Base-by-base conservation (phyloP, 2,329 filamentous ascomycete genomes). In the Ceratocystis colombiana region DNA sequence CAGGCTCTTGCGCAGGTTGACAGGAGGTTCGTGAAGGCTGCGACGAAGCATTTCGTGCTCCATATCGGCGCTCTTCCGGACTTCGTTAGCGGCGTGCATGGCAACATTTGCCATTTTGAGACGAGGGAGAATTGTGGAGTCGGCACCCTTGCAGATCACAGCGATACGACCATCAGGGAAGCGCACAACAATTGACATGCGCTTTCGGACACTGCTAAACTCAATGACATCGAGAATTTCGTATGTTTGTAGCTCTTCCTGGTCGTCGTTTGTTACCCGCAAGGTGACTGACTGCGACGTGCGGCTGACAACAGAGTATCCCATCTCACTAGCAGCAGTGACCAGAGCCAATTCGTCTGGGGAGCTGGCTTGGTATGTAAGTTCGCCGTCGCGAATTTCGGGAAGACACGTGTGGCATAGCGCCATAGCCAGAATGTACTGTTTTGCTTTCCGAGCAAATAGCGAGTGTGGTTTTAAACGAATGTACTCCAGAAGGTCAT, bases 341-440 rank as follows among this genome's bases (percentile, higher is more conserved):
- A 96, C 90, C 37, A 96, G 80, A 6, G 92, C 92, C 62, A 96
- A 77, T 73, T 96, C 92, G 73, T 96, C 92, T 0, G 92, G 92
- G 0, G 91, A 96, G 0, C 91, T 88, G 17, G 92, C 89, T 75
- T 96, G 92, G 72, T 89, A 96, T 6, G 87, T 83, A n/a, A 89
- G 81, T 46, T 84, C 78, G 3, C 88, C 90, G 71, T 88, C 80
- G 30, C 84, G 84, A 57, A 86, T 79, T 73, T 97, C 92, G 0
- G 93, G 92, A 28, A 96, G 78, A 73, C 91, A 96, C 0, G 91
- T 96, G 73, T 97, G 92, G 70, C 93, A 96, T 1, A 97, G 78
- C 0, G 92, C 90, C 71, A 96, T 82, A 0, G 87, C 88, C 2
- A 97, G 79, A 3, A 97, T 82, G 70, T 95, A 94, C 72, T 95